phyloP scores from a whole-genome alignment of 805 yeast species.

The Zygosaccharomyces pseudorouxii region DNA sequence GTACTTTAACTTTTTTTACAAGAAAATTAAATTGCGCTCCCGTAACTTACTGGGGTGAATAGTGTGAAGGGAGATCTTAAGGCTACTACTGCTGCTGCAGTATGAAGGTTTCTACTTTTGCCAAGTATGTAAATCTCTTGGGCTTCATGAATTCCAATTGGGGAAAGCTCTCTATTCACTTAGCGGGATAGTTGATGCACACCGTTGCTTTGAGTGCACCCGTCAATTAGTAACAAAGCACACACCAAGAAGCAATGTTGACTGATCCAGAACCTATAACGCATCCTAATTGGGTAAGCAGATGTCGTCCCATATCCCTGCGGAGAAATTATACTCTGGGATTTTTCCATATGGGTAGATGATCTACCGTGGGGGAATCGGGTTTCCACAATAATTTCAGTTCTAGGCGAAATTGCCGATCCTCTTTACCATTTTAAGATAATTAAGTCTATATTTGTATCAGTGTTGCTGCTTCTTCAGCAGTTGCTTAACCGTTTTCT shows the following conservation, averaged over 20 bases:
- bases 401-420: constrained; percentile 1
- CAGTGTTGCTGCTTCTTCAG: neutral
- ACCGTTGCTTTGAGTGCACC: too few species aligned
- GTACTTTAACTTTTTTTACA: neutral
- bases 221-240: too few species aligned
- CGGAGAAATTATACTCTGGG: neutral
- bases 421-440: neutral
- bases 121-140: too few species aligned
- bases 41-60: neutral
- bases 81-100: too few species aligned
- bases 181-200: too few species aligned
- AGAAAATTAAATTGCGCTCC: neutral
- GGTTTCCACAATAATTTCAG: neutral
- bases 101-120: too few species aligned
- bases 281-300: neutral
- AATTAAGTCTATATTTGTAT: too few species aligned
- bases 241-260: neutral
- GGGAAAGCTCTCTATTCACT: too few species aligned
- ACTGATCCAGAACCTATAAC: constrained; percentile 1
- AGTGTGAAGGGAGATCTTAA: neutral
- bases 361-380: neutral
- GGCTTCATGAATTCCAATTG: too few species aligned
- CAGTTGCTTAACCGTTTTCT: constrained; percentile 1
- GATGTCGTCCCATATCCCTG: neutral
- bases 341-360: neutral